Evolutionary conservation across 2,329 filamentous ascomycete species (phyloP).

Genomic region (Colletotrichum australisinense): DNA sequence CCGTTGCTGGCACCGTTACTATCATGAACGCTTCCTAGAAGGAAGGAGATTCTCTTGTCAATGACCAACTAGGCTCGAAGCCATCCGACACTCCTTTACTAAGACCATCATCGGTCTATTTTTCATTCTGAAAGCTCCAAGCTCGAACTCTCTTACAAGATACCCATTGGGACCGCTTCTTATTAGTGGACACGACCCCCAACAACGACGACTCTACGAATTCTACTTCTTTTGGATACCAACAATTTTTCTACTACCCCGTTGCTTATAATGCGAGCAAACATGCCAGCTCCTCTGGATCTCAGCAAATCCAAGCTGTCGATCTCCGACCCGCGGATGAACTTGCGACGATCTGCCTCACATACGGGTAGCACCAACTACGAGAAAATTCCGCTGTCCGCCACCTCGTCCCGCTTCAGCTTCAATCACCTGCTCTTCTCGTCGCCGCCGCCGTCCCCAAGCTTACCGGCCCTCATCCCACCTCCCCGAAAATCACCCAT

Average conservation of each 20-base stretch:
- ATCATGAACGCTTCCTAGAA: conserved; percentile 35
- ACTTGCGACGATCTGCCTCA: conserved; percentile 68
- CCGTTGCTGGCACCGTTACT: conserved; percentile 23
- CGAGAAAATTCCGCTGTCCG: conserved; percentile 66
- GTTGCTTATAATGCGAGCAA: conserved; percentile 33
- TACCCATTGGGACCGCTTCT: conserved; percentile 27
- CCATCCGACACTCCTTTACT: conserved; percentile 33
- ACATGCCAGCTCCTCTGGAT: conserved; percentile 61
- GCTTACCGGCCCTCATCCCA: conserved; percentile 75
- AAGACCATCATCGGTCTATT: neutral
- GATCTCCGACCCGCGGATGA: conserved; percentile 66
- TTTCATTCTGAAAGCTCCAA: conserved; percentile 31
- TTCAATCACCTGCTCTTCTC: conserved; percentile 77
- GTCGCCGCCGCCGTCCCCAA: conserved; percentile 76
- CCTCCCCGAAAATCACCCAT: conserved; percentile 71
- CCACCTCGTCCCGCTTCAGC: conserved; percentile 71
- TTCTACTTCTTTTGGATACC: conserved; percentile 26
- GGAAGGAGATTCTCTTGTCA: conserved; percentile 23
- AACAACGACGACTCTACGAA: conserved; percentile 27
- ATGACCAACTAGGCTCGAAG: conserved; percentile 33
- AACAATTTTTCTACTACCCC: conserved; percentile 8
- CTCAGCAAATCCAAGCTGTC: conserved; percentile 60
- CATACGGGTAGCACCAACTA: conserved; percentile 55
- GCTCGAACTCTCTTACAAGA: conserved; percentile 20
- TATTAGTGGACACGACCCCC: conserved; percentile 15